Evolutionary conservation across 2,329 filamentous ascomycete genomes (phyloP), one percentile per base, ranked within the genome.

Genomic region (Epichloe bromicola): DNA sequence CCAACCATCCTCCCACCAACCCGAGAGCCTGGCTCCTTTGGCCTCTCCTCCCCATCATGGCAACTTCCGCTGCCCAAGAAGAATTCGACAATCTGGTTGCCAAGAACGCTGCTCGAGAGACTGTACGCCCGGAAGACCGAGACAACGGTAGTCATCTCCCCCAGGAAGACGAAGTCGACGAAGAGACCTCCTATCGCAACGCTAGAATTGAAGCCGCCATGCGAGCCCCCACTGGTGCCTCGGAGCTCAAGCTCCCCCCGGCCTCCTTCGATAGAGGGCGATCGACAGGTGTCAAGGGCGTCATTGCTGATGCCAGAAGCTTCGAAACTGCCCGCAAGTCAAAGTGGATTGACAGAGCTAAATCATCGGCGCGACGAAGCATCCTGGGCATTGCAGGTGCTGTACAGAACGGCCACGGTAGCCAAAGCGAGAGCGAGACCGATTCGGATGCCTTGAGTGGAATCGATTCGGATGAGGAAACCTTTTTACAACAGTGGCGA

Each of bases 401-500:
- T 47, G 45, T 54, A 20, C 52, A 46, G 34, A 52, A 49, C 45
- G 49, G 55, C 15, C 53, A 59, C 23, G 33, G 39, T 8, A 20
- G 48, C 52, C 65, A 65, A 59, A 70, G 65, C 55, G 69, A 71
- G 51, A 75, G 70, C 57, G 74, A 76, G 48, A 71, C 69, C 3
- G 74, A 74, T 33, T 65, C 66, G 5, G 73, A 78, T 56, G 58
- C 63, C 36, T 57, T 57, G 40, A 67, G 70, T 54, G 65, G 64
- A 43, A 71, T 73, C 51, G 76, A 76, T 46, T 75, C 80, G 44
- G 84, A 86, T 55, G 89, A 95, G 58, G 87, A 91, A 58, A 70
- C 74, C 20, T 96, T 97, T 65, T 76, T 97, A 68, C 75, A 80
- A 56, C 78, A 85, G 61, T 98, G 93, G 93, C 80, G 93, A 46